phyloP scores from a whole-genome alignment of 768 basidiomycete genomes.

The Suillus alpinus region DNA sequence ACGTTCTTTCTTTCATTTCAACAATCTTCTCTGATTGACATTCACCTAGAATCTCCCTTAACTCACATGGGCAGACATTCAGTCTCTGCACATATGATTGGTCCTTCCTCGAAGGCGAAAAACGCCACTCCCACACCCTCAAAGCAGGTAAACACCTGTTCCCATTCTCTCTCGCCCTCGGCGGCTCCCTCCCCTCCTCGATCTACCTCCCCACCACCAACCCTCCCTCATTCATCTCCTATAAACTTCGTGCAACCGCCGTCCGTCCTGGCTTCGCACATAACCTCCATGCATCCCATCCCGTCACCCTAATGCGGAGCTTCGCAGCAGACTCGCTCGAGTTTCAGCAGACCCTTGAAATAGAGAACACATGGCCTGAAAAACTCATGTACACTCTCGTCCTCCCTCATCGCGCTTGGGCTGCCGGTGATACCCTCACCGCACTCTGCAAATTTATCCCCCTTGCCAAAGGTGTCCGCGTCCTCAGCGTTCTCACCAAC shows the following conservation, averaged over 20 bases:
- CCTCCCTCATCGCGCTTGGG: slow-evolving; percentile 94
- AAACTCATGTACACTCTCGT: slow-evolving; percentile 96
- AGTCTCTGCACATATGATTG: slow-evolving; percentile 81
- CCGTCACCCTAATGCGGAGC: slow-evolving; percentile 69
- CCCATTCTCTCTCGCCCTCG: slow-evolving; percentile 86
- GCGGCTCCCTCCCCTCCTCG: slow-evolving; percentile 81
- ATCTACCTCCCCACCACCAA: slow-evolving; percentile 48
- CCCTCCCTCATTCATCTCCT: slow-evolving; percentile 69
- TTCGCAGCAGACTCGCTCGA: slow-evolving; percentile 84
- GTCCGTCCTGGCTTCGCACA: slow-evolving; percentile 70
- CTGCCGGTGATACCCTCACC: slow-evolving; percentile 81
- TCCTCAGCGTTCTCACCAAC: slow-evolving; percentile 62
- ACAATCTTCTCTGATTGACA: background rate
- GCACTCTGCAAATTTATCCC: slow-evolving; percentile 87
- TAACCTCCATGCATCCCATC: slow-evolving; percentile 60
- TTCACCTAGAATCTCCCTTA: slow-evolving; percentile 17
- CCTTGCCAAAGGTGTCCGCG: slow-evolving; percentile 76
- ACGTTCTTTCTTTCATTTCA: slow-evolving; percentile 27
- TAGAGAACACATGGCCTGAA: slow-evolving; percentile 96
- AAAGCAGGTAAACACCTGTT: slow-evolving; percentile 95
- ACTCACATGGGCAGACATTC: slow-evolving; percentile 47
- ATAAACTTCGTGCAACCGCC: slow-evolving; percentile 88
- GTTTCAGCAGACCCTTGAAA: slow-evolving; percentile 93
- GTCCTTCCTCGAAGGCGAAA: slow-evolving; percentile 88
- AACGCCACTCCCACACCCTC: slow-evolving; percentile 77